These are phyloP conservation scores for Talaromyces marneffei DNA, from an alignment of 2,329 filamentous ascomycete genomes.

Conservation along the genomic window DNA sequence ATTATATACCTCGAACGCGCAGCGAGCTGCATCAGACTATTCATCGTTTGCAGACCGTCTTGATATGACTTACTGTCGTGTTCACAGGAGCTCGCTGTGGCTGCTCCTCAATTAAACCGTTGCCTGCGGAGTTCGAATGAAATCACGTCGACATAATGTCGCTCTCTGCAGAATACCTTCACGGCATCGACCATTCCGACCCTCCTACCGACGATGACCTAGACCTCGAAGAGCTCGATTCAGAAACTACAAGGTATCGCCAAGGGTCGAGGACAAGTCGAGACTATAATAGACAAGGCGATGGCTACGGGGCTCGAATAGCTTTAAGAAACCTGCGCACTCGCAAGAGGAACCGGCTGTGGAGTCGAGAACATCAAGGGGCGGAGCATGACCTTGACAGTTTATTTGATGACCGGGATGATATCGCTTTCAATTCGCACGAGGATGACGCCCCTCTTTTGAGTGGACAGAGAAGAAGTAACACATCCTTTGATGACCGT, in stretches of 20 bases:
- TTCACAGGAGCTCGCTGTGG: slow-evolving; percentile 17
- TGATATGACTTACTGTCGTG: slow-evolving; percentile 23
- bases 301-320: slow-evolving; percentile 35
- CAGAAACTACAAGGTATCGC: slow-evolving; percentile 25
- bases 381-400: slow-evolving; percentile 60
- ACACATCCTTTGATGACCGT: slow-evolving; percentile 32
- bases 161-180: slow-evolving; percentile 33
- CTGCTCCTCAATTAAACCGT: slow-evolving; percentile 17
- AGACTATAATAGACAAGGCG: slow-evolving; percentile 24
- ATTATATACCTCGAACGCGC: neutral
- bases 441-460: slow-evolving; percentile 74
- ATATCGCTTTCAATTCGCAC: slow-evolving; percentile 46
- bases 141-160: slow-evolving; percentile 25
- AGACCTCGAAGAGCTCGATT: slow-evolving; percentile 43
- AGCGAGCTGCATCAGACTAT: neutral
- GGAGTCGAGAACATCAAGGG: slow-evolving; percentile 28
- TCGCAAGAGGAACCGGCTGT: slow-evolving; percentile 41
- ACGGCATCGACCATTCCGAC: slow-evolving; percentile 28
- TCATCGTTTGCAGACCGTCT: slow-evolving; percentile 14
- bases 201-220: slow-evolving; percentile 38
- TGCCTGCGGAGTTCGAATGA: slow-evolving; percentile 5
- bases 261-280: slow-evolving; percentile 21
- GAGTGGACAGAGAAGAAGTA: slow-evolving; percentile 40
- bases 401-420: slow-evolving; percentile 60
- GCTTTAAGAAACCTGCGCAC: slow-evolving; percentile 47